A percentile compares a stretch with the other conserved stretches of the same genome.
Conservation (phyloP, 306 rosid species). For the Begonia peltatifolia region DNA sequence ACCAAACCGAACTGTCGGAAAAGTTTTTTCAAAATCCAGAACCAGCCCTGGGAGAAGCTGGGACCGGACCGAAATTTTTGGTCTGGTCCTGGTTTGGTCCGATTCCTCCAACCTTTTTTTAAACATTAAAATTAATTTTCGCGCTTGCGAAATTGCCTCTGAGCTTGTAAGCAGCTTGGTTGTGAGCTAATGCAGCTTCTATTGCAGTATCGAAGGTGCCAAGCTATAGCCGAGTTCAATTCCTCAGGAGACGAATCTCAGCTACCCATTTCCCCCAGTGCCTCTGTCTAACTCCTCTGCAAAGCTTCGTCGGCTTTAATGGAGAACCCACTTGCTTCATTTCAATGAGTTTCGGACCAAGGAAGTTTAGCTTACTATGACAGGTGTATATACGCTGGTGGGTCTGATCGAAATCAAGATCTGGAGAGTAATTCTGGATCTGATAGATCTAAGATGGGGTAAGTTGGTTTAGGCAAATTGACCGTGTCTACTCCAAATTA, state of each 20-base stretch:
- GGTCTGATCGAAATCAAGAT: too few species aligned
- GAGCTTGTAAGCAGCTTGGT: constrained; percentile 88
- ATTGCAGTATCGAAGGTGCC: constrained; percentile 95
- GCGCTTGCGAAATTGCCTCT: constrained; percentile 94
- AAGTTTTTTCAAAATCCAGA: too few species aligned
- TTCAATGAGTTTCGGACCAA: constrained; percentile 42
- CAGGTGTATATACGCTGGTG: too few species aligned
- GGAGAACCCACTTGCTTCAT: constrained; percentile 68
- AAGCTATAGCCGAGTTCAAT: constrained; percentile 89
- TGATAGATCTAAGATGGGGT: constrained; percentile 49
- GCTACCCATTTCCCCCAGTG: constrained; percentile 99
- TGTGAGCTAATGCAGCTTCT: constrained; percentile 96
- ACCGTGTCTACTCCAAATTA: constrained; percentile 11
- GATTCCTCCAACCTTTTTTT: too few species aligned
- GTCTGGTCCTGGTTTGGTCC: too few species aligned
- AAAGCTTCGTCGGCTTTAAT: constrained; percentile 67
- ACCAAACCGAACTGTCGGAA: too few species aligned
- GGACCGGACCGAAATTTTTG: too few species aligned
- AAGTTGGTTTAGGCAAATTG: constrained; percentile 56
- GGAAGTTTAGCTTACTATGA: constrained; percentile 17
- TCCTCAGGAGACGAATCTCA: constrained; percentile 85
- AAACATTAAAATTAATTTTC: too few species aligned
- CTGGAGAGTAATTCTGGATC: constrained; percentile 31
- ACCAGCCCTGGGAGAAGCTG: too few species aligned
- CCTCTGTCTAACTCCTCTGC: constrained; percentile 88